Percentiles rank a stretch among this genome's conserved stretches.
Evolutionary conservation across 768 basidiomycete genomes (phyloP).

Genomic region (Kwoniella dendrophila): DNA sequence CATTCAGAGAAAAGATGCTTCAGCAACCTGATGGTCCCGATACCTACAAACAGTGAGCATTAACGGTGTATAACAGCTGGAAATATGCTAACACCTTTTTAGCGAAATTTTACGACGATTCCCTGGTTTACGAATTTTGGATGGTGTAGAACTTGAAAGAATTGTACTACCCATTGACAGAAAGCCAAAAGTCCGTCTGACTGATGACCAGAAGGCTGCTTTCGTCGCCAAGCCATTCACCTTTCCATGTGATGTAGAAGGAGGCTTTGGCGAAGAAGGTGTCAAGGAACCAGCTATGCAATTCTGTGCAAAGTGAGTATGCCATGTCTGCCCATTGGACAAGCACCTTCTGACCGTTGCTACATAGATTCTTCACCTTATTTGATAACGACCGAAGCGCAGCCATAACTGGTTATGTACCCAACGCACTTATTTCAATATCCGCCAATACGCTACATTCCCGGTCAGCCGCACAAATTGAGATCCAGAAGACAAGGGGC

Average conservation of each 20-base stretch:
- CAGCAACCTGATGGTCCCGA: conserved; percentile 69
- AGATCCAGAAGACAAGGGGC: conserved; percentile 63
- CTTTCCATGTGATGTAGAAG: conserved; percentile 66
- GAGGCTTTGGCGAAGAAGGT: conserved; percentile 58
- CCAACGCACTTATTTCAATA: conserved; percentile 86
- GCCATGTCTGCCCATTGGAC: background rate
- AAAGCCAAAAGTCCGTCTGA: conserved; percentile 57
- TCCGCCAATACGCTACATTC: conserved; percentile 80
- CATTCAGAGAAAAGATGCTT: conserved; percentile 44
- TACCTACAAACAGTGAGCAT: conserved; percentile 64
- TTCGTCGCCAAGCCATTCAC: conserved; percentile 60
- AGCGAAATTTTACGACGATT: conserved; percentile 83
- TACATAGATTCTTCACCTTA: conserved; percentile 72
- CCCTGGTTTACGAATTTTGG: conserved; percentile 77
- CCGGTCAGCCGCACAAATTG: conserved; percentile 56
- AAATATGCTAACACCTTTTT: background rate
- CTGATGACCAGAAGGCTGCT: conserved; percentile 58
- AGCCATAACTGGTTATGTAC: conserved; percentile 74
- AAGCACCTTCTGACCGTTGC: conserved; percentile 8
- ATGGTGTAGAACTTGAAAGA: conserved; percentile 73
- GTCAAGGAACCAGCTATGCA: conserved; percentile 77
- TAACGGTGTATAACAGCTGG: background rate
- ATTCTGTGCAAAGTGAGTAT: conserved; percentile 61
- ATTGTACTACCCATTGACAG: conserved; percentile 69
- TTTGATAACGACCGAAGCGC: conserved; percentile 76